Evolutionary conservation across 2,329 filamentous ascomycete genomes (phyloP), one percentile per base, ranked within the genome.

Genomic region (Spiromastix sp.): DNA sequence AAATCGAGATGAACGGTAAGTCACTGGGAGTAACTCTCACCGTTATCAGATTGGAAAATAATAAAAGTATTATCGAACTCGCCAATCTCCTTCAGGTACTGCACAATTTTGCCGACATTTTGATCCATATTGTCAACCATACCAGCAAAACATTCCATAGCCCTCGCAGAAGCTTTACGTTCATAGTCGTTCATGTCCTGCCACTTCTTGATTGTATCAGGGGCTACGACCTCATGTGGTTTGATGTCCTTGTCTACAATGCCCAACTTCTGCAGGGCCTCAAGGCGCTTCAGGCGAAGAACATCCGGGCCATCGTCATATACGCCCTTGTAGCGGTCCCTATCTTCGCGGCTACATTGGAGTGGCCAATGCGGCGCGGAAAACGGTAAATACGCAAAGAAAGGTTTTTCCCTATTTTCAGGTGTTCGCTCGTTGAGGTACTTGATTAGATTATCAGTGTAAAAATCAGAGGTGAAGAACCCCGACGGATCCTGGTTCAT

Each of bases 51-150:
- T 59, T 78, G 70, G 61, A 79, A 79, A 47, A 70, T 66, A 33
- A 80, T 63, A 41, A 79, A 72, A 2, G 75, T 80, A 50, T 79
- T 77, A 42, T 79, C 74, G 1, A 74, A 60, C 48, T 79, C 74
- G 37, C 66, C 71, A 2, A 66, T 70, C 29, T 64, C 49, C 38
- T 70, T 58, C 2, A 79, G 63, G 44, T 77, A 71, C 21, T 71
- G 58, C 15, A 77, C 56, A 2, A 79, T 68, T 37, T 70, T 71
- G 24, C 74, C 74, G 12, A 80, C 66, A 39, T 77, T 74, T 38
- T 51, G 50, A 45, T 80, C 76, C 35, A 79, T 77, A 34, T 61
- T 63, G 38, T 79, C 73, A 3, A 79, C 74, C 72, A 80, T 79
- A 9, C 63, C 76, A 0, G 76, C 74, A 40, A 71, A 80, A 3